Conservation (phyloP, 2,329 filamentous ascomycete species). For the Sporothrix mexicana region DNA sequence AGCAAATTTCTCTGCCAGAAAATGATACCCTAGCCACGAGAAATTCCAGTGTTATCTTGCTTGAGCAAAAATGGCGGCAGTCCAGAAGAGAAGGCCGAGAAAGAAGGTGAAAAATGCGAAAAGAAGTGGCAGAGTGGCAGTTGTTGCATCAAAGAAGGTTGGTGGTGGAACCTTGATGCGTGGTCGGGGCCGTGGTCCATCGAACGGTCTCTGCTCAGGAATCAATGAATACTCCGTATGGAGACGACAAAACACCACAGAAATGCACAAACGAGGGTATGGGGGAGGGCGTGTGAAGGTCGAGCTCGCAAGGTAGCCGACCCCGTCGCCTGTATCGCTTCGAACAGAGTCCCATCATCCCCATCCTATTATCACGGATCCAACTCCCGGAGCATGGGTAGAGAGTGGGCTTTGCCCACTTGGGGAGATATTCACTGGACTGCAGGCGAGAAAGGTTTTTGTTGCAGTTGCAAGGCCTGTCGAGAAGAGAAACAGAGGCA, state of each 20-base stretch:
- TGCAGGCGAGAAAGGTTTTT: too few species aligned
- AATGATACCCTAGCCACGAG: slow-evolving; percentile 12
- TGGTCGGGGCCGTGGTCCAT: background rate
- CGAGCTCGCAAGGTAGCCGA: background rate
- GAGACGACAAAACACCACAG: background rate
- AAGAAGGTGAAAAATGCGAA: slow-evolving; percentile 8
- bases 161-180: background rate
- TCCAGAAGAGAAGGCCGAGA: background rate
- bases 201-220: background rate
- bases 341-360: background rate
- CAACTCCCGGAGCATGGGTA: slow-evolving; percentile 36
- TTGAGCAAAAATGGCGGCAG: slow-evolving; percentile 2
- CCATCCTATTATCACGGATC: slow-evolving; percentile 36
- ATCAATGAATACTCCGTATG: slow-evolving; percentile 1
- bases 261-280: too few species aligned
- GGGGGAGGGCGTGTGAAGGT: slow-evolving; percentile 1
- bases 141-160: slow-evolving; percentile 15
- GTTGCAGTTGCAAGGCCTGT: background rate
- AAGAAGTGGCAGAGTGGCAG: background rate
- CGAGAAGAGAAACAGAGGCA: background rate
- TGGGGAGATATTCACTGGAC: background rate
- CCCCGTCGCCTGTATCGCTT: slow-evolving; percentile 6
- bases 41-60: slow-evolving; percentile 4
- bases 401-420: slow-evolving; percentile 5
- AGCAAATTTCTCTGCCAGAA: background rate